Percentiles rank a stretch among this genome's conserved stretches.
phyloP scores from a whole-genome alignment of 352 stramenopile genomes.

The Globisporangium nodosum region DNA sequence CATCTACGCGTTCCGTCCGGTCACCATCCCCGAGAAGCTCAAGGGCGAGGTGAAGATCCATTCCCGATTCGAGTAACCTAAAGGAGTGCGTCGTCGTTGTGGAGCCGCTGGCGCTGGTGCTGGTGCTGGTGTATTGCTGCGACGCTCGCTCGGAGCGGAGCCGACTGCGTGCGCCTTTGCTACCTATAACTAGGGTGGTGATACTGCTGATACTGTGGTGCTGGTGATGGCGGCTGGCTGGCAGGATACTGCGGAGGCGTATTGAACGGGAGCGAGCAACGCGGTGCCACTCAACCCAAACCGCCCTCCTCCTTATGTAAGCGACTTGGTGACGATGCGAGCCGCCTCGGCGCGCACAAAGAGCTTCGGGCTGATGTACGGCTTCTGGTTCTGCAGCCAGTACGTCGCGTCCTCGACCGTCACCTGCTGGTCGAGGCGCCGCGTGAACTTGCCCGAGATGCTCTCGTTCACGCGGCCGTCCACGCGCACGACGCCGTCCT shows the following conservation, averaged over 20 bases:
- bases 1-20: constrained; percentile 62
- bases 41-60: constrained; percentile 58
- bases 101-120: background rate
- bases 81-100: background rate
- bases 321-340: constrained; percentile 77
- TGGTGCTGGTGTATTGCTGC: background rate
- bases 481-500: constrained; percentile 57
- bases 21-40: constrained; percentile 34
- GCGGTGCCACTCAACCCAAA: no score
- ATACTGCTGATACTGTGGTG: background rate
- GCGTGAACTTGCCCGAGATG: constrained; percentile 46
- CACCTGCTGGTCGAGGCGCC: constrained; percentile 61
- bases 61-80: constrained; percentile 53
- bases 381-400: constrained; percentile 81
- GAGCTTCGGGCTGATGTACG: constrained; percentile 76
- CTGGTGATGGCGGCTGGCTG: background rate
- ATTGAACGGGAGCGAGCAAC: no score
- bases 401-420: constrained; percentile 79
- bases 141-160: background rate
- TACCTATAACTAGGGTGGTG: background rate
- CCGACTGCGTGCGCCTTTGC: background rate
- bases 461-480: constrained; percentile 83
- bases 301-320: constrained; percentile 26
- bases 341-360: constrained; percentile 78
- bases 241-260: no score